Base-by-base conservation (phyloP, 176 grass and related monocot species). In the Stipa capillata region DNA sequence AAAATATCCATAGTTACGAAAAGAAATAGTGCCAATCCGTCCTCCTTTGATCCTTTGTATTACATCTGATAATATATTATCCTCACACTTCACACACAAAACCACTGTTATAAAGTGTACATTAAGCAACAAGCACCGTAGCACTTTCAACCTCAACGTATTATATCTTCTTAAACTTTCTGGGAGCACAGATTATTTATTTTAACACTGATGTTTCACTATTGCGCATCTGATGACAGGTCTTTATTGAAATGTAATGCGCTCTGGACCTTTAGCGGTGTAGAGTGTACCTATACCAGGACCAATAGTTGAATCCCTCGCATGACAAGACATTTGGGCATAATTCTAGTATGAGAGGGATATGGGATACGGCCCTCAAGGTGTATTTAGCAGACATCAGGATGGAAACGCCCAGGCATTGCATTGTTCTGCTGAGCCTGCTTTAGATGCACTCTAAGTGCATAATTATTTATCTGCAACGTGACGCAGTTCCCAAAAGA, bases 401-500 rank as follows among this genome's bases (percentile, higher is more conserved):
- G 90, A 3, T 73, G 78, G 37, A 84, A 90, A 81, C 48, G 84
- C 21, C 90, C 87, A 24, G 83, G 75, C 65, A 90, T 84, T 20
- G 90, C 74, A 54, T 54, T 82, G 53, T 81, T 84, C 75, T 84
- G 82, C 58, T 93, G 87, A 84, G 90, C 87, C 44, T 87, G 91
- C 84, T 85, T 81, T 18, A 93, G 71, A 87, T 93, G 80, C 84
- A 93, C 47, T 73, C 79, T 45, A 51, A 93, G 81, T 39, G 91
- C 83, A 50, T 87, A 93, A 63, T 93, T 93, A 57, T 85, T 90
- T 76, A 93, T 74, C 91, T 93, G 73, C 77, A 84, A 82, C 8
- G 3, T 54, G 73, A 3, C 15, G 23, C 0, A 25, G 5, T 43
- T 63, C 45, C 1, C 8, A 80, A 23, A 36, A 82, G 5, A 72